phyloP scores from a whole-genome alignment of 768 basidiomycete species.

The Termitomyces bulborhizus region DNA sequence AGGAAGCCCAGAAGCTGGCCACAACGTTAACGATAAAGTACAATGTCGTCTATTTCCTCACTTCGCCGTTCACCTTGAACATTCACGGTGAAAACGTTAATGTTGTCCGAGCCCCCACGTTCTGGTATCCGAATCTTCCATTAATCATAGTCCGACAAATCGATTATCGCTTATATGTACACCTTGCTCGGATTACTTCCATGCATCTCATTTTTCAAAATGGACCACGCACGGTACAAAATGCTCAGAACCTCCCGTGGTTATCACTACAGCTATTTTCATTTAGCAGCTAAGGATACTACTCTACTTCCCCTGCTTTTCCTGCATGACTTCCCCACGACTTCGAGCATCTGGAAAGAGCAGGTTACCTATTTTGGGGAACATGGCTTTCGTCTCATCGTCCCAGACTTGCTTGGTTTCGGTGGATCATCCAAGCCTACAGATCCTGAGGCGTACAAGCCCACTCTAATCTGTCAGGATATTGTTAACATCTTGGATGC shows the following conservation, averaged over 20 bases:
- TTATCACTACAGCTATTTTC: constrained; percentile 33
- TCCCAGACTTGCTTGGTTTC: constrained; percentile 46
- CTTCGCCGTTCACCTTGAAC: not conserved
- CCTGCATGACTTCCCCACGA: constrained; percentile 42
- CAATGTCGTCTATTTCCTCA: not conserved
- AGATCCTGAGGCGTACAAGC: constrained; percentile 30
- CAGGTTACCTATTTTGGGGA: constrained; percentile 32
- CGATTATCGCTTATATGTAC: not conserved
- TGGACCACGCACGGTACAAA: constrained; percentile 20
- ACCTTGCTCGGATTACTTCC: not conserved
- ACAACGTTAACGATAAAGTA: not conserved
- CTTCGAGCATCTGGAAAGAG: constrained; percentile 31
- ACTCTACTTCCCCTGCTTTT: constrained; percentile 32
- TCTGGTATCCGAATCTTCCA: not conserved
- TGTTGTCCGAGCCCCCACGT: not conserved
- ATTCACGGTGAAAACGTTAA: not conserved
- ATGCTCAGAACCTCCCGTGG: constrained; percentile 29
- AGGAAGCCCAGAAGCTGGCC: not conserved
- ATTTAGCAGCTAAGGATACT: constrained; percentile 18
- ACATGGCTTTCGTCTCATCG: constrained; percentile 38
- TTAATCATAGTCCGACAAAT: not conserved
- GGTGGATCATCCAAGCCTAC: constrained; percentile 42
- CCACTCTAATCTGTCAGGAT: constrained; percentile 32
- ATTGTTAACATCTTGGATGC: constrained; percentile 35
- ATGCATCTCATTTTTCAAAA: not conserved